phyloP scores from a whole-genome alignment of 2,329 filamentous ascomycete species.

The Davidsoniella eucalypti region DNA sequence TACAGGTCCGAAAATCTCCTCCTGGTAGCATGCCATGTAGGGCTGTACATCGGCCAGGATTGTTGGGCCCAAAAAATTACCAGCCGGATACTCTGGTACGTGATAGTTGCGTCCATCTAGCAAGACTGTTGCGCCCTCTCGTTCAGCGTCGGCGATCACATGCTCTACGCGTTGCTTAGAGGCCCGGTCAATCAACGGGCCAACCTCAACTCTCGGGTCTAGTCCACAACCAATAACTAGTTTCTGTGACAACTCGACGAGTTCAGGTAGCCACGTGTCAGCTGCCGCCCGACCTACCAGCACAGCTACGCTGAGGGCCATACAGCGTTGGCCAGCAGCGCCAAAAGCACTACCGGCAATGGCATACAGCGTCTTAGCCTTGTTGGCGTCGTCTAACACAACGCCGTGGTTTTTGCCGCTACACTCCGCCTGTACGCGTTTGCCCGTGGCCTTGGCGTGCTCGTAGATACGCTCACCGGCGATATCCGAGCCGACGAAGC shows the following conservation, averaged over 20 bases:
- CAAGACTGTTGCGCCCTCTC: constrained; percentile 15
- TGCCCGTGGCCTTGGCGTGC: constrained; percentile 45
- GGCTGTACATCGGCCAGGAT: constrained; percentile 15
- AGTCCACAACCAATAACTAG: constrained; percentile 21
- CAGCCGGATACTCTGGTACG: constrained; percentile 16
- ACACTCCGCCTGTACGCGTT: constrained; percentile 50
- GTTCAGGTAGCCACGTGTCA: constrained; percentile 38
- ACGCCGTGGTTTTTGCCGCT: constrained; percentile 50
- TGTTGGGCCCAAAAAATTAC: constrained; percentile 17
- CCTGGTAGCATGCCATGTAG: constrained; percentile 17
- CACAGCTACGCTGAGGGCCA: constrained; percentile 43
- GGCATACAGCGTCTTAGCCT: constrained; percentile 43
- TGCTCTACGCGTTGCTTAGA: constrained; percentile 15
- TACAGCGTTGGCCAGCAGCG: constrained; percentile 42
- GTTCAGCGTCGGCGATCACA: constrained; percentile 15
- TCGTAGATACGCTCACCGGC: constrained; percentile 61
- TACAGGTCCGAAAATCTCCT: constrained; percentile 19
- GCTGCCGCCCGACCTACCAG: constrained; percentile 49
- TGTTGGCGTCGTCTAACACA: constrained; percentile 47
- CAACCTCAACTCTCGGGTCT: constrained; percentile 14
- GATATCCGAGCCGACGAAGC: constrained; percentile 58
- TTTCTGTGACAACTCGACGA: constrained; percentile 42
- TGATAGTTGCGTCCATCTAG: constrained; percentile 16
- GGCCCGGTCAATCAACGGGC: constrained; percentile 15
- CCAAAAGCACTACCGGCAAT: constrained; percentile 29